A percentile compares a stretch with the other conserved stretches of the same genome.
Evolutionary conservation across 73 alveolate genomes (phyloP).

Genomic region (Uronychia setigera): DNA sequence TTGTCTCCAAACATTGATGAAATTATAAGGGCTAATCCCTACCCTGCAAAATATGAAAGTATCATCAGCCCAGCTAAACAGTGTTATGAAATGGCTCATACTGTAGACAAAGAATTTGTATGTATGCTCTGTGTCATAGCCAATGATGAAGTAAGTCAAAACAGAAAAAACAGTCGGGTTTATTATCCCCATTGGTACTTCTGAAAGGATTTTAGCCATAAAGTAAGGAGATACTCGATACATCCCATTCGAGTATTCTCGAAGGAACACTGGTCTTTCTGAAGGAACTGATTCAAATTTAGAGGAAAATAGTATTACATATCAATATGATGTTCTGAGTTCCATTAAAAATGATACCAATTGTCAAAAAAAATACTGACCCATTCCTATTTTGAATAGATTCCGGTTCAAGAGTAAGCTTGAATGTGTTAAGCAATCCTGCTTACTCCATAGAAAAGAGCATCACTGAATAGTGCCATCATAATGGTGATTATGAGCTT

Average conservation of each 20-base stretch:
- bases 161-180: background rate
- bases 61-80: constrained; percentile 2
- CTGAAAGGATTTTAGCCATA: constrained; percentile 45
- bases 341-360: constrained; percentile 32
- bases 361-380: constrained; percentile 35
- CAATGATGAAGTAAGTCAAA: too few relatives aligned
- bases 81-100: too few relatives aligned
- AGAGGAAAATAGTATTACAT: constrained; percentile 24
- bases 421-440: background rate
- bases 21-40: constrained; percentile 43
- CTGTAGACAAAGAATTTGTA: background rate
- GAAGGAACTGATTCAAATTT: constrained; percentile 50
- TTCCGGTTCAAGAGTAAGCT: too few relatives aligned
- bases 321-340: constrained; percentile 44
- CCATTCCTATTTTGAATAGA: constrained; percentile 34
- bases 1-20: constrained; percentile 43
- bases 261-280: constrained; percentile 76
- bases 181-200: too few relatives aligned
- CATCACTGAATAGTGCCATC: background rate
- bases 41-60: background rate
- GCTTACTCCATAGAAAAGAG: constrained; percentile 8
- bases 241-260: constrained; percentile 62
- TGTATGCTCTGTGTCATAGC: too few relatives aligned
- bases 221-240: constrained; percentile 61
- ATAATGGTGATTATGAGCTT: background rate